Evolutionary conservation across 1,139 yeast genomes (phyloP).

Genomic region (Diutina rugosa): DNA sequence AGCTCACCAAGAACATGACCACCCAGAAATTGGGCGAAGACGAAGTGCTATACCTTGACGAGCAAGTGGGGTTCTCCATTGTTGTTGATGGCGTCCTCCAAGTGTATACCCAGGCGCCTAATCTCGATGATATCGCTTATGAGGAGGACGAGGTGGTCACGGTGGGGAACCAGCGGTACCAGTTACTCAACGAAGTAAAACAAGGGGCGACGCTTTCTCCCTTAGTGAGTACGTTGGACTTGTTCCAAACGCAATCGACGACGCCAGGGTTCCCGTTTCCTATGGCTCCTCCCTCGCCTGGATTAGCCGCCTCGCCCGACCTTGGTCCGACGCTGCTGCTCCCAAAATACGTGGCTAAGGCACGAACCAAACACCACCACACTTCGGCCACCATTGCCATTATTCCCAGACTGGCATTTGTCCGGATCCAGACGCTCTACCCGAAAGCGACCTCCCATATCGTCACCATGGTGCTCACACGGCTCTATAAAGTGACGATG

Average conservation of each 20-base stretch:
- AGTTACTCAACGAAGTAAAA: slow-evolving; percentile 70
- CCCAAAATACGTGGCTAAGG: slow-evolving; percentile 16
- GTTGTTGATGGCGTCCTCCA: slow-evolving; percentile 91
- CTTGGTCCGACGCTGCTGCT: not conserved
- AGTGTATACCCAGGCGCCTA: slow-evolving; percentile 37
- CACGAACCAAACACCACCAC: slow-evolving; percentile 34
- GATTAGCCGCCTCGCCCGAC: slow-evolving; percentile 7
- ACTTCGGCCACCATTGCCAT: slow-evolving; percentile 75
- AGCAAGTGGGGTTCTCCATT: slow-evolving; percentile 67
- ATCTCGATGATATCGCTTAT: slow-evolving; percentile 8
- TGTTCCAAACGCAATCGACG: slow-evolving; percentile 17
- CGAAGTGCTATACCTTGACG: slow-evolving; percentile 63
- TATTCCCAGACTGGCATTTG: slow-evolving; percentile 77
- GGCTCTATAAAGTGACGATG: slow-evolving; percentile 81
- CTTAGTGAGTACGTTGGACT: slow-evolving; percentile 62
- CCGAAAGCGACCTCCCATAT: slow-evolving; percentile 91
- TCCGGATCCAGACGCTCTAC: slow-evolving; percentile 55
- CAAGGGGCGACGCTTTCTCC: slow-evolving; percentile 83
- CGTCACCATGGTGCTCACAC: slow-evolving; percentile 80
- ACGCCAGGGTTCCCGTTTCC: not conserved
- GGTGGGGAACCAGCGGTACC: slow-evolving; percentile 47
- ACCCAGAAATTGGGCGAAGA: slow-evolving; percentile 74
- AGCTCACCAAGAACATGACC: slow-evolving; percentile 81
- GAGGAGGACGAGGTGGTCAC: slow-evolving; percentile 28
- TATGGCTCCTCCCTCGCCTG: slow-evolving; percentile 23